phyloP scores from a whole-genome alignment of 768 basidiomycete species.

The Kwoniella shandongensis region DNA sequence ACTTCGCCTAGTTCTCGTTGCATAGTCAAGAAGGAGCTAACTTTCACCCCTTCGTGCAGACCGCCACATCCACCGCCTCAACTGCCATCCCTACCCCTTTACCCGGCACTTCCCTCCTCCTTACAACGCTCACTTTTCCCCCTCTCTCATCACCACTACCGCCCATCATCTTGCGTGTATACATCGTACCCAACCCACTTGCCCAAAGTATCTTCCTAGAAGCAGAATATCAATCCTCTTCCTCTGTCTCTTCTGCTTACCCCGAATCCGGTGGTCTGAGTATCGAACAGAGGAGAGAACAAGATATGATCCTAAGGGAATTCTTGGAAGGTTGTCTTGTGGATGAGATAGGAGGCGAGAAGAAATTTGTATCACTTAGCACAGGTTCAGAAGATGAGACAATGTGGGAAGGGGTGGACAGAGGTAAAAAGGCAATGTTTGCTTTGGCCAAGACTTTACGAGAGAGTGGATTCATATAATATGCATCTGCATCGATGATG shows the following conservation, averaged over 20 bases:
- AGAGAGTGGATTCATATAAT: conserved; percentile 29
- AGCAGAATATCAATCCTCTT: conserved; percentile 22
- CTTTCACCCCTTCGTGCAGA: conserved; percentile 7
- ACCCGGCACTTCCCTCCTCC: conserved; percentile 30
- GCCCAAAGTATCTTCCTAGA: conserved; percentile 33
- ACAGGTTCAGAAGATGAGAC: conserved; percentile 11
- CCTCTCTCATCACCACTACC: conserved; percentile 13
- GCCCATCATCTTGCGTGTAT: conserved; percentile 26
- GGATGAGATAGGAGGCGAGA: conserved; percentile 20
- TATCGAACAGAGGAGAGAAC: background rate
- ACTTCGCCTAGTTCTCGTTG: too few relatives aligned
- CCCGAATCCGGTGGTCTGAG: background rate
- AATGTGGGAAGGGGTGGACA: conserved; percentile 26
- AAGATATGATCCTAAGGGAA: conserved; percentile 11
- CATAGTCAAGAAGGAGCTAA: too few relatives aligned
- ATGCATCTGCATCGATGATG: too few relatives aligned
- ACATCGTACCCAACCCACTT: conserved; percentile 27
- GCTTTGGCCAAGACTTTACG: conserved; percentile 24
- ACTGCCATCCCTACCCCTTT: conserved; percentile 33
- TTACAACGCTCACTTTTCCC: conserved; percentile 28
- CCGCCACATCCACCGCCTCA: conserved; percentile 38
- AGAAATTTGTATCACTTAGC: background rate
- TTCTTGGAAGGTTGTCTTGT: conserved; percentile 42
- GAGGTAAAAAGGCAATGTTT: conserved; percentile 17
- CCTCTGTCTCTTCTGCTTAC: background rate